phyloP scores from a whole-genome alignment of 2,329 filamentous ascomycete species.

The Dactylellina leptospora region DNA sequence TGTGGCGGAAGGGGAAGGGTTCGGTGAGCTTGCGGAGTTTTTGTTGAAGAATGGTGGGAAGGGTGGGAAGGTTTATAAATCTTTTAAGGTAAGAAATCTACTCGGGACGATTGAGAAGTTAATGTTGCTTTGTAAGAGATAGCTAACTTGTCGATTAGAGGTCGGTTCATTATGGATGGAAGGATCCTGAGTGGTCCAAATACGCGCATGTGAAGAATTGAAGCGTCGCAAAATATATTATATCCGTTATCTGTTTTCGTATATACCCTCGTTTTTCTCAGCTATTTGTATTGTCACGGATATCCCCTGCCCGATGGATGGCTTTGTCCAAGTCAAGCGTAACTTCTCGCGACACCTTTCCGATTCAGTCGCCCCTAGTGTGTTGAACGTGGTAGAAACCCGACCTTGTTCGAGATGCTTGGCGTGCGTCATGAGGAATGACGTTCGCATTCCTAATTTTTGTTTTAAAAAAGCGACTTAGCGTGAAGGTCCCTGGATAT shows the following conservation, averaged over 20 bases:
- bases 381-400: constrained; percentile 28
- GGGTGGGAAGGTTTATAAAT: constrained; percentile 36
- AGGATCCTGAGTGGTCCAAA: constrained; percentile 34
- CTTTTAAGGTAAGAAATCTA: constrained; percentile 47
- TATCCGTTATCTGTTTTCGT: too few species aligned
- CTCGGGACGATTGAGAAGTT: too few species aligned
- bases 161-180: constrained; percentile 50
- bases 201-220: constrained; percentile 33
- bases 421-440: constrained; percentile 46
- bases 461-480: too few species aligned
- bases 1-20: constrained; percentile 28
- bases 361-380: neutral
- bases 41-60: constrained; percentile 36
- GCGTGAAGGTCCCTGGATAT: neutral
- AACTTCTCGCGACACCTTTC: neutral
- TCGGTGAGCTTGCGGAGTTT: constrained; percentile 32
- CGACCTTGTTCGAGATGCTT: constrained; percentile 20
- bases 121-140: too few species aligned
- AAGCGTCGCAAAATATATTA: neutral
- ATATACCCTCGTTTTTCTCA: constrained; percentile 14
- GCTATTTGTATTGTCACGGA: neutral
- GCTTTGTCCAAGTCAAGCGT: too few species aligned
- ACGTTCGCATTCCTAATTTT: neutral
- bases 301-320: too few species aligned
- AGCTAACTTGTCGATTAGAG: too few species aligned